A percentile compares a stretch with the other conserved stretches of the same genome.
Conservation (phyloP, 257 asterid species). For the Gentiana macrophylla region DNA sequence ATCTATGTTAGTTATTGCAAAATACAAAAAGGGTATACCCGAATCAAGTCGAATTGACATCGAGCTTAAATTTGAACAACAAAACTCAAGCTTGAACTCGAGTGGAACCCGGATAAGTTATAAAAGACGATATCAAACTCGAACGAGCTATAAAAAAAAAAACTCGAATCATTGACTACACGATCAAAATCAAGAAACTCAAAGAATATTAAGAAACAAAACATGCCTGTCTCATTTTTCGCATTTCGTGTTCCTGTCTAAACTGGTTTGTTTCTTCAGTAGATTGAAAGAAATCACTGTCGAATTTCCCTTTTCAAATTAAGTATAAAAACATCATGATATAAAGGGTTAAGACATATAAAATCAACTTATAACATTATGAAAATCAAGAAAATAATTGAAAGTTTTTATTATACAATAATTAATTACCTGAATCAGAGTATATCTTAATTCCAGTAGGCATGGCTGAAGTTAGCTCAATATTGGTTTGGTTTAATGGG, state of each 20-base stretch:
- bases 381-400: neutral
- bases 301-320: conserved; percentile 56
- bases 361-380: neutral
- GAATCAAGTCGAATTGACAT: neutral
- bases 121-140: no score
- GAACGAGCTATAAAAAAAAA: no score
- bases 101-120: neutral
- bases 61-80: neutral
- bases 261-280: conserved; percentile 80
- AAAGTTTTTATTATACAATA: neutral
- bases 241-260: conserved; percentile 86
- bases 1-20: neutral
- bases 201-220: neutral
- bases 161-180: no score
- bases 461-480: conserved; percentile 66
- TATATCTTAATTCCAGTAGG: conserved; percentile 64
- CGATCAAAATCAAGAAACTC: neutral
- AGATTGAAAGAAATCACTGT: conserved; percentile 64
- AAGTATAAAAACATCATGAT: neutral
- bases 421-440: conserved; percentile 40
- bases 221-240: conserved; percentile 77
- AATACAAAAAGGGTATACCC: neutral
- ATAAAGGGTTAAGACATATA: no score
- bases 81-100: conserved; percentile 1
- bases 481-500: conserved; percentile 56